These are phyloP conservation scores for Ilyonectria robusta DNA, from an alignment of 2,329 filamentous ascomycete species.

Conservation along the genomic window DNA sequence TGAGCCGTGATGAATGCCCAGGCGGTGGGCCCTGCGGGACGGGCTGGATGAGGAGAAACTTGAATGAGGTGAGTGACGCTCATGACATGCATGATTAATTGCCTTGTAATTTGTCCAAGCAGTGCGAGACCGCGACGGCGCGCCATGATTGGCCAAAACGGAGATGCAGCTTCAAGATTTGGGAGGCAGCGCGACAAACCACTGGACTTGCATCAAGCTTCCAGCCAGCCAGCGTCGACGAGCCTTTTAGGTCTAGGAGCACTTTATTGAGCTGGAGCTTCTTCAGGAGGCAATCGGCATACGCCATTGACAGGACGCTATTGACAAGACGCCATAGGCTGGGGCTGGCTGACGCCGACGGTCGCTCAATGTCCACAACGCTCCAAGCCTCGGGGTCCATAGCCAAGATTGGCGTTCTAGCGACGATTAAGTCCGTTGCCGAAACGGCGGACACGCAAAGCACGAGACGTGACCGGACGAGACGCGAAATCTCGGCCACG, in stretches of 20 bases:
- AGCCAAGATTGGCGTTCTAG: constrained; percentile 31
- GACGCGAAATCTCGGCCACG: constrained; percentile 41
- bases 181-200: constrained; percentile 32
- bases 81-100: constrained; percentile 49
- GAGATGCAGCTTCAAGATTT: constrained; percentile 36
- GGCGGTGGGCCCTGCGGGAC: constrained; percentile 16
- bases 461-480: constrained; percentile 34
- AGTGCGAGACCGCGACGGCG: constrained; percentile 31
- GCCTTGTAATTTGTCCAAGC: constrained; percentile 31
- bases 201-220: constrained; percentile 29
- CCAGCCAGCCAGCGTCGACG: constrained; percentile 8
- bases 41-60: constrained; percentile 20
- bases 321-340: constrained; percentile 28
- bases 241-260: constrained; percentile 13
- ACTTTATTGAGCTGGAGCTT: constrained; percentile 16
- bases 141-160: constrained; percentile 38
- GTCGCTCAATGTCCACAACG: constrained; percentile 31
- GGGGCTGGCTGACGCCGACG: constrained; percentile 20
- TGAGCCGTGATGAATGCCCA: constrained; percentile 10
- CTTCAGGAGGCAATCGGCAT: constrained; percentile 18
- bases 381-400: constrained; percentile 32
- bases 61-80: constrained; percentile 33
- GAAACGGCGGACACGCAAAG: constrained; percentile 28
- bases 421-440: constrained; percentile 30
- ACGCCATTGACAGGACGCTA: constrained; percentile 8